Base-by-base conservation (phyloP, 2,329 filamentous ascomycete genomes). In the Aspergillus ustus region DNA sequence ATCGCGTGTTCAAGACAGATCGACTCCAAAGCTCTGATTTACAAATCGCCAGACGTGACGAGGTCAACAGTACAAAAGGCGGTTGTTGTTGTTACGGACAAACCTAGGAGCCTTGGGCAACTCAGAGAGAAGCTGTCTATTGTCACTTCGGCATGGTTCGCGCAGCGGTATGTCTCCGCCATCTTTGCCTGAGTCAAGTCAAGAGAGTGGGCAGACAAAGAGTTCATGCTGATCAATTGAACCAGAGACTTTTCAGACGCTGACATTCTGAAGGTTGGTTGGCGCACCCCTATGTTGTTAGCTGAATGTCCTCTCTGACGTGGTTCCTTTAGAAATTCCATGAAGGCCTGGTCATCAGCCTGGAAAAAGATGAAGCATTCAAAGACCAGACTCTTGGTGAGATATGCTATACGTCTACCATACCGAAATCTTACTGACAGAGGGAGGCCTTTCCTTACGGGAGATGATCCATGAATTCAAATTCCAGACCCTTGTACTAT, bases 51-150 rank as follows among this genome's bases (percentile, higher is more conserved):
- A 54, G 94, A 98, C 61, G 95, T 99, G 55, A 99, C 95, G n/a
- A 86, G 95, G 64, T 97, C 92, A 63, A 97, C 95, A 1, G 95
- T 99, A 46, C 95, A 99, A 76, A 99, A 99, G 81, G 95, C 94
- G 15, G 93, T 99, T 3, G 94, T 99, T 50, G 93, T 97, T 59
- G 92, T 99, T 69, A 93, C 92, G 58, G 92, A 97, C 77, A 92
- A 88, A 65, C 95, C 95, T 8, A 91, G 95, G 73, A 88, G 88
- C 71, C 96, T 99, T 77, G 93, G 93, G 59, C 91, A 95, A 80
- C 81, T 99, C 74, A 89, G 94, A 70, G 92, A 98, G 78, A 90
- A 95, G 67, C 81, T 99, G 66, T 91, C 91, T 52, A 89, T 97
- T 34, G 93, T 99, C 17, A 97, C 94, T 4, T 91, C 89, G 69